Conservation (phyloP, 2,329 filamentous ascomycete genomes). For the Colletotrichum paranaense region DNA sequence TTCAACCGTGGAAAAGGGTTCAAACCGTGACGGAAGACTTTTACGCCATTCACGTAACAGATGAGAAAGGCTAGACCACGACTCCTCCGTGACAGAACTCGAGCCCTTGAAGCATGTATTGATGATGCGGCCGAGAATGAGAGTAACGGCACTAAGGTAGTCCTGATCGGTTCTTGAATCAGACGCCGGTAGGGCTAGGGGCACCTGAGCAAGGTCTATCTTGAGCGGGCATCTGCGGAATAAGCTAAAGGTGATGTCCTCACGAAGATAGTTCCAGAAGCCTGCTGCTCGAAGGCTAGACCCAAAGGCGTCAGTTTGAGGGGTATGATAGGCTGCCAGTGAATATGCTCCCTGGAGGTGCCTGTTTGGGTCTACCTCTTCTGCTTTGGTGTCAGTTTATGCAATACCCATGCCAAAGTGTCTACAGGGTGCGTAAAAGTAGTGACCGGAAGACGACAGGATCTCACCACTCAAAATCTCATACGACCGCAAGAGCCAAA, state of each 20-base stretch:
- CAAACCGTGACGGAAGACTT: slow-evolving; percentile 44
- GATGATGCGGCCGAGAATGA: slow-evolving; percentile 55
- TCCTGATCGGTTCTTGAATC: slow-evolving; percentile 42
- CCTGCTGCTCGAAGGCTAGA: slow-evolving; percentile 51
- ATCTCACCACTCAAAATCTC: slow-evolving; percentile 57
- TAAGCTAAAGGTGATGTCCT: slow-evolving; percentile 65
- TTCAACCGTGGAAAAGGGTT: slow-evolving; percentile 44
- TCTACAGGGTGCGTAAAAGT: not conserved
- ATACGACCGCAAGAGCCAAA: slow-evolving; percentile 60
- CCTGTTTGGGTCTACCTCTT: slow-evolving; percentile 54
- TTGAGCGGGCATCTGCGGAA: slow-evolving; percentile 54
- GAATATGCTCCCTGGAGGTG: slow-evolving; percentile 60
- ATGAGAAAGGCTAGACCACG: slow-evolving; percentile 39
- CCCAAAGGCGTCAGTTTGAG: slow-evolving; percentile 37
- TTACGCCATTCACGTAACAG: slow-evolving; percentile 45
- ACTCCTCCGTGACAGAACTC: not conserved
- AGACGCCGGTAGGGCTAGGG: not conserved
- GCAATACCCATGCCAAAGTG: not conserved
- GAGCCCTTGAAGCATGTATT: slow-evolving; percentile 48
- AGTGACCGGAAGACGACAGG: accelerated
- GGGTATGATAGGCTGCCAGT: slow-evolving; percentile 46
- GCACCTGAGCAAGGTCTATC: slow-evolving; percentile 47
- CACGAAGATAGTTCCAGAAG: slow-evolving; percentile 63
- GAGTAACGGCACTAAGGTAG: slow-evolving; percentile 53
- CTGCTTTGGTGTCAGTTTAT: slow-evolving; percentile 32